Conservation (phyloP, 345 rosid genomes). For the Eucalyptus tenuipes region DNA sequence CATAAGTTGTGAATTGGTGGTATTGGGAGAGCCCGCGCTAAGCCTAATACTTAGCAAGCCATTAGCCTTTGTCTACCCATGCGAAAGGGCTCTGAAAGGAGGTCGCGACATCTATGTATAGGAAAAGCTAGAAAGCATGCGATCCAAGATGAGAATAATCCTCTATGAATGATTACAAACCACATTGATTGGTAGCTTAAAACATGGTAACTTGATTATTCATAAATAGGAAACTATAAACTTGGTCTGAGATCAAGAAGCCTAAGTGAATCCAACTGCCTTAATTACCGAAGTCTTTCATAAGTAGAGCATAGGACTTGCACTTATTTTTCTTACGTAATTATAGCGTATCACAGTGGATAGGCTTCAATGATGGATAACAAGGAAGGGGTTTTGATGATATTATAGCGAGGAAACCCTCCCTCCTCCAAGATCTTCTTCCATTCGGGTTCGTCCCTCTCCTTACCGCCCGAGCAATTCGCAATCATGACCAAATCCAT, state of each 20-base stretch:
- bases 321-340: background rate
- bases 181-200: background rate
- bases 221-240: background rate
- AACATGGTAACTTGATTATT: background rate
- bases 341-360: background rate
- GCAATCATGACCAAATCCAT: conserved; percentile 15
- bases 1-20: too few species aligned
- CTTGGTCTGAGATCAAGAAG: background rate
- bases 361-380: conserved; percentile 12
- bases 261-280: background rate
- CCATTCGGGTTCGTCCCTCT: conserved; percentile 16
- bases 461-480: background rate
- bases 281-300: background rate
- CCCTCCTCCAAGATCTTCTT: conserved; percentile 10
- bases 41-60: too few species aligned
- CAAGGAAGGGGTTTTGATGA: conserved; percentile 5
- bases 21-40: too few species aligned
- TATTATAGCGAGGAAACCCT: conserved; percentile 14
- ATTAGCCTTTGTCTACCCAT: too few species aligned
- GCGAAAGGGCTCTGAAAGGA: too few species aligned
- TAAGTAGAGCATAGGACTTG: background rate
- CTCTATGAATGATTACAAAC: background rate
- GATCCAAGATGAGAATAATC: background rate
- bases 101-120: background rate
- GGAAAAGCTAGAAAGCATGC: background rate